Base-by-base conservation (phyloP, 2,329 filamentous ascomycete species). In the Monosporascus sp. region DNA sequence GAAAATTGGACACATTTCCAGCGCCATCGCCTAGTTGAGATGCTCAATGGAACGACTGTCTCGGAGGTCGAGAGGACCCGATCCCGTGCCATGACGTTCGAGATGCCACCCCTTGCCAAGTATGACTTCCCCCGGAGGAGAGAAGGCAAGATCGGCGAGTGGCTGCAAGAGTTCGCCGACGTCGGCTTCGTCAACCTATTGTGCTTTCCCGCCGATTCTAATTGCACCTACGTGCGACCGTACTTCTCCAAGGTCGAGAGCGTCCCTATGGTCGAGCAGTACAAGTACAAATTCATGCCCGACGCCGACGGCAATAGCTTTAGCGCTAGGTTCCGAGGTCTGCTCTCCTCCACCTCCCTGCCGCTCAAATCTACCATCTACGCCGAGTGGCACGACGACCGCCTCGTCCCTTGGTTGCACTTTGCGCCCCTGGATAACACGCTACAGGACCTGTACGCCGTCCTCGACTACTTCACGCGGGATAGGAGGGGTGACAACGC, bases 1-100 rank as follows among this genome's bases (percentile, higher is more conserved):
- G 66, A 82, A 45, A 87, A 80, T 56, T 90, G 86, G 86, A 76
- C 76, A 36, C 80, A 82, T 37, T 87, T 88, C 61, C 86, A 90
- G 56, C 83, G 86, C n/a, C 86, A 88, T 61, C 83, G 87, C 4
- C 82, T 90, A 54, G 73, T 89, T 26, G 76, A 84, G 54, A 86
- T 89, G 83, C 72, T 87, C 48, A 89, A 90, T 61, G 79, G 78
- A 8, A 86, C 83, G 1, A 77, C 74, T 19, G 80, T 86, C 22
- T 66, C 67, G 27, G 63, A 68, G 8, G 73, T 79, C 34, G 79
- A 85, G 62, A 62, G 69, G 40, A 63, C 66, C 17, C 66, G 61
- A 37, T 58, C 67, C 48, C 69, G 72, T 38, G 64, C 77, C 36
- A 65, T 69, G 56, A 79, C 80, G 7, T 84, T 82, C 60, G 72